Base-by-base conservation (phyloP, 2,329 filamentous ascomycete genomes). In the Ophiobolus disseminans region DNA sequence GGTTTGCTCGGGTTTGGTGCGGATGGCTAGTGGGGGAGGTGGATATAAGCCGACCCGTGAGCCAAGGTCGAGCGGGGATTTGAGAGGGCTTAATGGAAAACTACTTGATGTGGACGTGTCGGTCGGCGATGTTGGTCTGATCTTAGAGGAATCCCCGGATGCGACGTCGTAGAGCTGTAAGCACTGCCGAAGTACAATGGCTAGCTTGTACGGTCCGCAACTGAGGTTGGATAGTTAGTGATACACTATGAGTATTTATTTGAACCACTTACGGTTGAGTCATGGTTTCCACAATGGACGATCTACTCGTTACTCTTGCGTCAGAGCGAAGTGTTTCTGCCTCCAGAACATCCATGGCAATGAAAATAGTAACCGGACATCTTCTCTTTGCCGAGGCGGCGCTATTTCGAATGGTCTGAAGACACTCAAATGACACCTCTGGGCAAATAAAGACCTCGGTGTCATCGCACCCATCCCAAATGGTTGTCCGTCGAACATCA, bases 301-400 rank as follows among this genome's bases (percentile, higher is more conserved):
- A 51, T 36, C 55, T 53, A 23, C 45, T 60, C 5, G 32, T 34
- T 2, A 66, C 43, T 8, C 63, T 55, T 6, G 53, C 60, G 49
- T 68, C 63, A 5, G 55, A 56, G 11, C 66, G 57, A 7, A 68
- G 40, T 13, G 61, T 60, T 2, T 65, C 49, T n/a, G 63, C 63
- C 45, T 69, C 61, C 2, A 63, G 41, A 2, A 50, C 51, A 38
- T 69, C 63, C 41, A 65, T 61, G 4, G 62, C 58, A 13, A 68
- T 48, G 26, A 69, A 62, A 2, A 69, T 45, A 2, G 55, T 53
- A 11, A 64, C 44, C 2, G 63, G 63, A 17, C 55, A 58, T 39
- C 36, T 51, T n/a, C 42, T 25, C 14, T 17, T 36, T 5, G 36
- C 25, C n/a, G 34, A 25, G 4, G 36, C 26, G 7, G 38, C n/a